Evolutionary conservation across 78 protist genomes (phyloP), one percentile per base, ranked within the genome.

Genomic region (Planoprotostelium fungivorum): DNA sequence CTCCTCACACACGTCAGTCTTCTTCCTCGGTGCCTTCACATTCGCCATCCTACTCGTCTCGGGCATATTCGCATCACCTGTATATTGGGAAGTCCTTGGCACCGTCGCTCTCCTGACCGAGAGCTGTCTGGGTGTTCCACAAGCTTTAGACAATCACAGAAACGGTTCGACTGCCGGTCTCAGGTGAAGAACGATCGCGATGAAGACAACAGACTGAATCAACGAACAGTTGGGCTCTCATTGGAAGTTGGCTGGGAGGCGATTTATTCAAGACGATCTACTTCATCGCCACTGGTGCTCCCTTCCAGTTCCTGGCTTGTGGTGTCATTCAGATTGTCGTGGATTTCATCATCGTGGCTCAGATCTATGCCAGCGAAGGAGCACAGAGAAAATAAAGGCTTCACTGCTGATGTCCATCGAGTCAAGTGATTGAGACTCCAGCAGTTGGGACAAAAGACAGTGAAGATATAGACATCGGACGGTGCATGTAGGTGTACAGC

Each of bases 181-280:
- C 86, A 90, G 91, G 94, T 91, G 89, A 38, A n/a, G n/a, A 36
- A 35, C 31, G 28, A 34, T 29, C n/a, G 37, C 1, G 34, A 73
- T 83, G n/a, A 25, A 84, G 36, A 38, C 9, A 63, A 87, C 29
- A 37, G 23, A 39, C 29, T 84, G 25, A 83, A n/a, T n/a, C n/a
- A n/a, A 86, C 38, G n/a, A 63, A 63, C 34, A 91, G 94, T 73
- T 37, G 83, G 38, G 73, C 89, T 36, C 84, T 94, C 35, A 92
- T 94, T 84, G 92, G 86, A 63, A 83, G 91, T 29, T 94, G 96
- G 96, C 87, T 94, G 34, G 38, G 86, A 85, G 96, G 96, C 37
- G 96, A 94, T 37, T 73, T 89, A 39, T 88, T 88, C 29, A 94
- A 94, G 89, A 93, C 96, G 1, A 38, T 94, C 28, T 94, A 94